These are phyloP conservation scores for Nevesoporus exiguus DNA, from an alignment of 768 basidiomycete genomes.

Conservation along the genomic window DNA sequence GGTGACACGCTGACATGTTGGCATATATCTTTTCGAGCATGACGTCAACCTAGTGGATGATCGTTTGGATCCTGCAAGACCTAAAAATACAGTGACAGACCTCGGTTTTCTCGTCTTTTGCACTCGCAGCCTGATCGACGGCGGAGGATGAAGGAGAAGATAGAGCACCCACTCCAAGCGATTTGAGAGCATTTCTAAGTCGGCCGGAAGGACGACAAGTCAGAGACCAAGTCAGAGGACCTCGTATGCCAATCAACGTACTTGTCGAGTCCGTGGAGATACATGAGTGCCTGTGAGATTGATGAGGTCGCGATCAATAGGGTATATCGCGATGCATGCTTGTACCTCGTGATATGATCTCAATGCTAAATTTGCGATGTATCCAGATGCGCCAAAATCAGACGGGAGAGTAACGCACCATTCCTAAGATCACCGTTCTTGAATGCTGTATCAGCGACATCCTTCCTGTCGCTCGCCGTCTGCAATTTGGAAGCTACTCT, in stretches of 20 bases:
- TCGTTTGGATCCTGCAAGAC: background rate
- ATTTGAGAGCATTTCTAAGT: slow-evolving; percentile 52
- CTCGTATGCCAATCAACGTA: slow-evolving; percentile 32
- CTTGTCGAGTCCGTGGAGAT: slow-evolving; percentile 76
- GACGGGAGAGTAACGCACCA: slow-evolving; percentile 41
- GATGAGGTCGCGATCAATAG: slow-evolving; percentile 3
- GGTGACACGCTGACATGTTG: slow-evolving; percentile 81
- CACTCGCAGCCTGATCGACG: slow-evolving; percentile 30
- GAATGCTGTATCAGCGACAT: slow-evolving; percentile 63
- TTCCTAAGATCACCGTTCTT: slow-evolving; percentile 58
- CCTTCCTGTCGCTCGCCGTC: slow-evolving; percentile 66
- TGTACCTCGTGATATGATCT: slow-evolving; percentile 68
- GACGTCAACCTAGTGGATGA: slow-evolving; percentile 56
- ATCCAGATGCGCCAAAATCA: background rate
- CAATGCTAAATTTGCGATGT: slow-evolving; percentile 48
- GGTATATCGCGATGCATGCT: background rate
- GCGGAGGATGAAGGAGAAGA: slow-evolving; percentile 12
- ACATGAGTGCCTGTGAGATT: slow-evolving; percentile 58
- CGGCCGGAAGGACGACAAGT: background rate
- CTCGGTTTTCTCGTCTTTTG: slow-evolving; percentile 60
- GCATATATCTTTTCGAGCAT: slow-evolving; percentile 80
- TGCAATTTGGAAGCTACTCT: slow-evolving; percentile 49
- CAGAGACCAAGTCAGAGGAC: background rate
- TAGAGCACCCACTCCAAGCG: slow-evolving; percentile 39
- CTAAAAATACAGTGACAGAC: slow-evolving; percentile 32